Evolutionary conservation across 2,329 filamentous ascomycete species (phyloP).

Genomic region (Hymenoscyphus linearis): DNA sequence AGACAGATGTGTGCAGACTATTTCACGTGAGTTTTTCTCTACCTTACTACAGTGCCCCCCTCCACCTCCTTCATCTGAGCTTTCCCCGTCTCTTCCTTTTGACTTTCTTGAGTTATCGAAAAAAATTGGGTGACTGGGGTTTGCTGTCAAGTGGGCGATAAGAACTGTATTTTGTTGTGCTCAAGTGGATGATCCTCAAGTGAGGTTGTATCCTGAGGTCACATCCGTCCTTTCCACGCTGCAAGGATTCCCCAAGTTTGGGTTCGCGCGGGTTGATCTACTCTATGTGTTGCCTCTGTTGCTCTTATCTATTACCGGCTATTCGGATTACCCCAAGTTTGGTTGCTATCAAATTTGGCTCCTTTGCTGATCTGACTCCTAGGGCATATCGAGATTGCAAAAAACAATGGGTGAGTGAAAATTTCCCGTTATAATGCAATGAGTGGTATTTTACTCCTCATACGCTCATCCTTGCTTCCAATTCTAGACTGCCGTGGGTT

Average conservation of each 20-base stretch:
- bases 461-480: not conserved
- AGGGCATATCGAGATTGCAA: conserved; percentile 95
- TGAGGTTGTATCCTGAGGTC: not conserved
- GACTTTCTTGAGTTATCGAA: not conserved
- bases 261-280: not conserved
- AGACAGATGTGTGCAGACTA: conserved; percentile 88
- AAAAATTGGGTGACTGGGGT: not conserved
- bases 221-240: not conserved
- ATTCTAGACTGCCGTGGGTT: not conserved
- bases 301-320: not conserved
- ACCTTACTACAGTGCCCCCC: not conserved
- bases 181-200: not conserved
- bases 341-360: conserved; percentile 1
- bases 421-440: not conserved
- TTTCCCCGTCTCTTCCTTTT: not conserved
- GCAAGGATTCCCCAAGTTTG: not conserved
- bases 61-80: not conserved
- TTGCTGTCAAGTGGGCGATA: not conserved
- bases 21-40: conserved; percentile 70
- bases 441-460: not conserved
- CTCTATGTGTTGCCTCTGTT: not conserved
- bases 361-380: not conserved
- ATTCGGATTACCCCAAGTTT: not conserved
- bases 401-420: conserved; percentile 73
- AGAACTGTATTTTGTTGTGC: not conserved